Evolutionary conservation across 2,329 filamentous ascomycete genomes (phyloP).

Genomic region (Stagonosporopsis rhizophila): DNA sequence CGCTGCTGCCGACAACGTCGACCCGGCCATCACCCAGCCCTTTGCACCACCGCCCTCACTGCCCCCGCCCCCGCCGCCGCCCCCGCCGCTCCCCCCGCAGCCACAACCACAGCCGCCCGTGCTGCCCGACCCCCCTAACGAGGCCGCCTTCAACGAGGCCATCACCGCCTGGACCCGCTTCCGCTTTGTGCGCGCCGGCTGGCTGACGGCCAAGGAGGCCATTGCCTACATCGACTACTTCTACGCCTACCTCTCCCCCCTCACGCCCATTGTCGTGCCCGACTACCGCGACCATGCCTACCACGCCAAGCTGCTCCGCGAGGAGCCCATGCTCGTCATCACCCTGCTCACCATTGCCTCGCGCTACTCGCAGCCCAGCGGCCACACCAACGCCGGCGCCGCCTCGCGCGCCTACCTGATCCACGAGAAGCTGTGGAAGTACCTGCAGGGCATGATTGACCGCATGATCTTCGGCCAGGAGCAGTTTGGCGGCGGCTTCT

Average conservation of each 20-base stretch:
- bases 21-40: constrained; percentile 40
- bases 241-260: constrained; percentile 86
- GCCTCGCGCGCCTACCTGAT: constrained; percentile 87
- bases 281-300: constrained; percentile 85
- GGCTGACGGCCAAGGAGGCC: constrained; percentile 93
- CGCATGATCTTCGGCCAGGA: constrained; percentile 95
- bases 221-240: constrained; percentile 97
- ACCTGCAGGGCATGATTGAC: constrained; percentile 93
- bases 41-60: too few relatives aligned
- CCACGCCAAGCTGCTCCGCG: constrained; percentile 79
- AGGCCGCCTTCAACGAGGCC: constrained; percentile 64
- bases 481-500: constrained; percentile 89
- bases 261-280: constrained; percentile 92
- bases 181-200: constrained; percentile 93
- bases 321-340: constrained; percentile 92
- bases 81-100: not conserved
- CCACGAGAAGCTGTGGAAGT: constrained; percentile 94
- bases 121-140: constrained; percentile 43
- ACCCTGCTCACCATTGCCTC: constrained; percentile 91
- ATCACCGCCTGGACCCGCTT: constrained; percentile 89
- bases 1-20: constrained; percentile 33
- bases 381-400: constrained; percentile 69
- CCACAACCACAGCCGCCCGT: constrained; percentile 17
- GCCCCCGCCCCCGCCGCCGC: not conserved
- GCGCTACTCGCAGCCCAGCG: constrained; percentile 80